phyloP scores from a whole-genome alignment of 257 asterid genomes.

The Nicotiana obtusifolia region DNA sequence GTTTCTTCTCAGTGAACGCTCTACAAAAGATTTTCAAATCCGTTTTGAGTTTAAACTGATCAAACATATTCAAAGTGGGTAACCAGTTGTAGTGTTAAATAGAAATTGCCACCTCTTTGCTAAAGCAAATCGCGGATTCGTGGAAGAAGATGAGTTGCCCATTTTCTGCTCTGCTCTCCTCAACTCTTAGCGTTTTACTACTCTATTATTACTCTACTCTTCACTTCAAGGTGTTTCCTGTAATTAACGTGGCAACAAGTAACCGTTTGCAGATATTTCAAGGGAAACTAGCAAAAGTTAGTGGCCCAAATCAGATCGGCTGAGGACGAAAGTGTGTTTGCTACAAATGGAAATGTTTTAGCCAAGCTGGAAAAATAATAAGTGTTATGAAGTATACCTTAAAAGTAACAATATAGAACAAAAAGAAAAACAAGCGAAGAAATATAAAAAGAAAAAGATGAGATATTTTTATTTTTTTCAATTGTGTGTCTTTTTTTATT shows the following conservation, averaged over 20 bases:
- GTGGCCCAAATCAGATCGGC: background rate
- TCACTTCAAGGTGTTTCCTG: too few relatives aligned
- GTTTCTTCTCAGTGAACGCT: slow-evolving; percentile 55
- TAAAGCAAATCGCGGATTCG: slow-evolving; percentile 47
- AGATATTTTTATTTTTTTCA: too few relatives aligned
- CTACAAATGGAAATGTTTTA: too few relatives aligned
- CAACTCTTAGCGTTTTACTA: too few relatives aligned
- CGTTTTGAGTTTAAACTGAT: background rate
- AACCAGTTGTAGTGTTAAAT: background rate
- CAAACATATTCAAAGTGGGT: background rate
- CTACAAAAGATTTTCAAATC: slow-evolving; percentile 28
- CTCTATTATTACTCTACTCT: too few relatives aligned
- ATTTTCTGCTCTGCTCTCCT: slow-evolving; percentile 19
- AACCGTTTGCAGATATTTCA: background rate
- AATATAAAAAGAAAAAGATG: too few relatives aligned
- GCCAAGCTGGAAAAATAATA: too few relatives aligned
- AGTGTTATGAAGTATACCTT: too few relatives aligned
- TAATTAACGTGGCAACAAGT: background rate
- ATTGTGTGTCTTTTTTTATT: too few relatives aligned
- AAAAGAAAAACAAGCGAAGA: too few relatives aligned
- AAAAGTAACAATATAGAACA: too few relatives aligned
- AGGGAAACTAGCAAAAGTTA: background rate
- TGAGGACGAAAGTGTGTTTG: background rate
- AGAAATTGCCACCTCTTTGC: slow-evolving; percentile 49
- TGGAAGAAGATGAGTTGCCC: slow-evolving; percentile 69